Base-by-base conservation (phyloP, 179 eudicot genomes). In the Drosera spatulata region DNA sequence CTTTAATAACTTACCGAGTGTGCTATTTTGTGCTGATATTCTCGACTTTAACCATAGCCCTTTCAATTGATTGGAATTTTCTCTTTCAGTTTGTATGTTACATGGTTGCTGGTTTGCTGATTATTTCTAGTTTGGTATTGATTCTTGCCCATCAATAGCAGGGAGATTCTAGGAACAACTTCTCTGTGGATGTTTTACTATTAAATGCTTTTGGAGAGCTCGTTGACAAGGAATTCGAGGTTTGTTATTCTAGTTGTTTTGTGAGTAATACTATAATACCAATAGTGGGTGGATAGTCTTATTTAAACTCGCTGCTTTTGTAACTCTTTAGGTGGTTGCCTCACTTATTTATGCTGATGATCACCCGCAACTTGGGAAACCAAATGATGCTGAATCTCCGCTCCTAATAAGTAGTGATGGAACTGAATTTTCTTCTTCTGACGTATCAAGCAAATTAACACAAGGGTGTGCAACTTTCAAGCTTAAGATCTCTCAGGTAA, bases 401-500 rank as follows among this genome's bases (percentile, higher is more conserved):
- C 87, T 90, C 61, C 69, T 90, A 58, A 66, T 71, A 58, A 85
- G 72, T 63, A 79, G 57, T 60, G 83, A 85, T 69, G 95, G 95
- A 63, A 66, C 73, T 62, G 95, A 90, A 65, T 78, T 72, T 72
- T 69, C 85, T 61, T 71, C 78, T 62, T 58, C 54, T 69, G 84
- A 78, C 70, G 79, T 74, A 58, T 95, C 95, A 13, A 71, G 73
- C 66, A 82, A 73, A 81, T 53, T 87, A 62, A 62, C 72, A 49
- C 76, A 66, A 43, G 97, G 97, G 7, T 87, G 83, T 66, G 87
- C 94, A 50, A 77, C 93, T 44, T 85, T 85, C 66, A 88, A 79
- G 68, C 76, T 90, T 67, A 85, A 79, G 72, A 76, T 90, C 66
- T 79, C 95, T 60, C 93, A 85, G 89, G 97, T 90, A 69, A 57